These are phyloP conservation scores for Lagerstroemia fauriei DNA, from an alignment of 441 rosid species.

Conservation along the genomic window DNA sequence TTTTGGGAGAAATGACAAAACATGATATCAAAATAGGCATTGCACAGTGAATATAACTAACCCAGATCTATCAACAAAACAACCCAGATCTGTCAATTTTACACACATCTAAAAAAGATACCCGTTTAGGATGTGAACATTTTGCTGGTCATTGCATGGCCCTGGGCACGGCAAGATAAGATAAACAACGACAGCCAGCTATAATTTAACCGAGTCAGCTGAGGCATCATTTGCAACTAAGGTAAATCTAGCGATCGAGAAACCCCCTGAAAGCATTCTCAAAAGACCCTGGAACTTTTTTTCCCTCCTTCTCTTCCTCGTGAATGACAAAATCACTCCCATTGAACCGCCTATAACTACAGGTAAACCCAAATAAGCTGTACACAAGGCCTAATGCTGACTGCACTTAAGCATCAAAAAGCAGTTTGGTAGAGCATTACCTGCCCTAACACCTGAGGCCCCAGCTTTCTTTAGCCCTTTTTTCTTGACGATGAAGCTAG, in stretches of 20 bases:
- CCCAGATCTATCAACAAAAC: not conserved
- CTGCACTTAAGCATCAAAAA: not conserved
- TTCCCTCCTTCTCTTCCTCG: not conserved
- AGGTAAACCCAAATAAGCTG: not conserved
- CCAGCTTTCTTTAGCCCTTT: constrained; percentile 52
- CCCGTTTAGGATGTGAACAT: not conserved
- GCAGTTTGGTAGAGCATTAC: constrained; percentile 24
- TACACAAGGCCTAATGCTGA: not conserved
- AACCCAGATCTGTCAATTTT: not conserved
- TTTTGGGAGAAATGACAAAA: not conserved
- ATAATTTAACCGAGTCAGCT: not conserved
- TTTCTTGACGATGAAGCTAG: constrained; percentile 32
- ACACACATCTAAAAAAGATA: not conserved
- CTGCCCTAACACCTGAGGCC: constrained; percentile 62
- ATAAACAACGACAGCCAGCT: not conserved
- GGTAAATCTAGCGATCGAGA: not conserved
- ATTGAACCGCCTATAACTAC: too few species aligned
- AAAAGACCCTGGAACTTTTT: too few species aligned
- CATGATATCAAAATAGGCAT: not conserved
- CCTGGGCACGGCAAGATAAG: too few species aligned
- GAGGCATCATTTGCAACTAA: not conserved
- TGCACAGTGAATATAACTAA: not conserved
- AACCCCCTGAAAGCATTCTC: not conserved
- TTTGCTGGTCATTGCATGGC: too few species aligned
- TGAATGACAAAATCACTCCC: not conserved